Conservation (phyloP, 2,329 filamentous ascomycete genomes). For the Xylariaceae sp. region DNA sequence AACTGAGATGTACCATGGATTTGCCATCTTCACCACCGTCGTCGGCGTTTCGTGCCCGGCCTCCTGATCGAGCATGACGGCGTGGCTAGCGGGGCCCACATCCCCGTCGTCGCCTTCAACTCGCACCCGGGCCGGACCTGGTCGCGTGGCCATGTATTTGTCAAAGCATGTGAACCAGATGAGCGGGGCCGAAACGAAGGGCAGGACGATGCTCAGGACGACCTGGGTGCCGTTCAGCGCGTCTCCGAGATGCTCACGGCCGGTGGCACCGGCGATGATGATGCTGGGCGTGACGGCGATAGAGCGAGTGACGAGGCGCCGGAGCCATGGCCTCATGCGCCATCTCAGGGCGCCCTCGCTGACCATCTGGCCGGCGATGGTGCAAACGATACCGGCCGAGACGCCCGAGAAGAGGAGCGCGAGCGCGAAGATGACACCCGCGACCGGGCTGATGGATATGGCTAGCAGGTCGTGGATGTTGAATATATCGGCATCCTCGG, state of each 20-base stretch:
- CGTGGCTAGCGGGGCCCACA: background rate
- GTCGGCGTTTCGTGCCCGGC: background rate
- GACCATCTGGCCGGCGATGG: conserved; percentile 85
- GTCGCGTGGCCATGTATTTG: conserved; percentile 69
- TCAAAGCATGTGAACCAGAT: conserved; percentile 79
- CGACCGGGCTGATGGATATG: conserved; percentile 62
- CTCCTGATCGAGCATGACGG: conserved; percentile 7
- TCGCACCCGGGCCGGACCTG: conserved; percentile 37
- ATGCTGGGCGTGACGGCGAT: conserved; percentile 80
- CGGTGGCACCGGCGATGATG: conserved; percentile 75
- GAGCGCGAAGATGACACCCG: conserved; percentile 78
- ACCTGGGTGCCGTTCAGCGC: conserved; percentile 75
- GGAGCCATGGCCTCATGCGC: conserved; percentile 69
- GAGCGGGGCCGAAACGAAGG: conserved; percentile 75
- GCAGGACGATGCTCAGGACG: conserved; percentile 69
- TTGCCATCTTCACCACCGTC: conserved; percentile 58
- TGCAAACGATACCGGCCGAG: conserved; percentile 80
- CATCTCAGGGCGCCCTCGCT: conserved; percentile 75
- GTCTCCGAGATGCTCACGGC: conserved; percentile 60
- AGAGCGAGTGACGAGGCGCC: conserved; percentile 68
- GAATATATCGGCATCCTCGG: conserved; percentile 70
- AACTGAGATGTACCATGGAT: conserved; percentile 58
- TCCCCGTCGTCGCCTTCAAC: conserved; percentile 25
- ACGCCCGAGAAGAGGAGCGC: conserved; percentile 75
- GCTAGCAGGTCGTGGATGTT: conserved; percentile 71